phyloP scores from a whole-genome alignment of 306 rosid genomes.

The Dalbergia oliveri region DNA sequence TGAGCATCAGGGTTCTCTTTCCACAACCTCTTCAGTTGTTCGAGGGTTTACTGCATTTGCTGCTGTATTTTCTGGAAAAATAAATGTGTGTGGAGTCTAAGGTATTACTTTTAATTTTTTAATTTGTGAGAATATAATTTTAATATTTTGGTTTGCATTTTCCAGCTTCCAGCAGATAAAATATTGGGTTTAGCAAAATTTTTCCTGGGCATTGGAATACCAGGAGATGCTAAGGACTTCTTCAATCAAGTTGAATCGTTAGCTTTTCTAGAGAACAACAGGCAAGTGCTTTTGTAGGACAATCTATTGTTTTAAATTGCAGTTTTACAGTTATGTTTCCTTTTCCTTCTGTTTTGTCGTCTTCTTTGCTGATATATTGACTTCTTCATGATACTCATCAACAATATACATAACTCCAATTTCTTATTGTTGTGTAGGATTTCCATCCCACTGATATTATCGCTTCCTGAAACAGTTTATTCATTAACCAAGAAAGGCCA shows the following conservation, averaged over 20 bases:
- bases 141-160: slow-evolving; percentile 52
- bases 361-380: slow-evolving; percentile 21
- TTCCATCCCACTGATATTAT: slow-evolving; percentile 83
- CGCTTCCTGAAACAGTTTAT: slow-evolving; percentile 88
- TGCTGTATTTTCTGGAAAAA: slow-evolving; percentile 69
- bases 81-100: slow-evolving; percentile 66
- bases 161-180: slow-evolving; percentile 83
- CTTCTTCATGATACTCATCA: slow-evolving; percentile 11
- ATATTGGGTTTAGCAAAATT: slow-evolving; percentile 91
- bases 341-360: slow-evolving; percentile 25
- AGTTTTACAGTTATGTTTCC: slow-evolving; percentile 15
- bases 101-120: slow-evolving; percentile 24
- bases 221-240: slow-evolving; percentile 90
- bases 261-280: slow-evolving; percentile 81
- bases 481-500: slow-evolving; percentile 80
- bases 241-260: slow-evolving; percentile 89
- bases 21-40: slow-evolving; percentile 93
- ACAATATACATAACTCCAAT: slow-evolving; percentile 21
- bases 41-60: slow-evolving; percentile 85
- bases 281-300: slow-evolving; percentile 57
- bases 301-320: slow-evolving; percentile 15
- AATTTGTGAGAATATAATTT: slow-evolving; percentile 19
- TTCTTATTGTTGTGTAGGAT: slow-evolving; percentile 65
- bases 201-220: slow-evolving; percentile 92
- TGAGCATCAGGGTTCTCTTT: slow-evolving; percentile 81